Conservation (phyloP, 176 grass and related monocot species). For the Oryza meyeriana region DNA sequence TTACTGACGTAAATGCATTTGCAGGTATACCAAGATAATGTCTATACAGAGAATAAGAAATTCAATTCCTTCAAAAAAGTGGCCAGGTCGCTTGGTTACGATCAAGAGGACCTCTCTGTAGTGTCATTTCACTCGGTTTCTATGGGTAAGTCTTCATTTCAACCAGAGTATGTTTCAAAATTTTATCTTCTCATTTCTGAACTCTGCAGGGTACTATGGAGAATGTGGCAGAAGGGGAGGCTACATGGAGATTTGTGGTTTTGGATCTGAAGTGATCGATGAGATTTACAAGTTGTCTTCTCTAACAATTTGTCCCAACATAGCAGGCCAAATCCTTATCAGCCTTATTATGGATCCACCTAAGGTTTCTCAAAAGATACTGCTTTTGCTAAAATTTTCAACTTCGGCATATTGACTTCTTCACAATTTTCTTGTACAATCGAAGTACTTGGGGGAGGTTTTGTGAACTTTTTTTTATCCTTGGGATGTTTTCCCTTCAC, state of each 20-base stretch:
- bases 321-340: constrained; percentile 62
- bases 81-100: constrained; percentile 60
- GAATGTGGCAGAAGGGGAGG: constrained; percentile 83
- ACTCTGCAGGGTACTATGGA: constrained; percentile 59
- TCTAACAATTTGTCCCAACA: constrained; percentile 76
- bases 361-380: constrained; percentile 34
- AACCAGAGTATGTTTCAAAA: background rate
- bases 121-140: constrained; percentile 69
- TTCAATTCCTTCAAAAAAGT: constrained; percentile 80
- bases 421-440: background rate
- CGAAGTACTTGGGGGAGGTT: background rate
- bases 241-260: constrained; percentile 79
- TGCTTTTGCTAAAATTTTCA: background rate
- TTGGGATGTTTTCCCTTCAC: background rate
- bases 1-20: background rate
- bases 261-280: constrained; percentile 46
- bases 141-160: constrained; percentile 48
- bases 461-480: background rate
- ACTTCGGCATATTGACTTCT: background rate
- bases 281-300: constrained; percentile 80
- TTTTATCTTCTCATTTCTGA: constrained; percentile 2
- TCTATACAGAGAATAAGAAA: constrained; percentile 50
- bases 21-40: constrained; percentile 77
- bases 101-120: constrained; percentile 37
- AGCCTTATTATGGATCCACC: constrained; percentile 82